These are phyloP conservation scores for Selaginella moellendorffii DNA, from an alignment of 75 land plant genomes.

Conservation along the genomic window DNA sequence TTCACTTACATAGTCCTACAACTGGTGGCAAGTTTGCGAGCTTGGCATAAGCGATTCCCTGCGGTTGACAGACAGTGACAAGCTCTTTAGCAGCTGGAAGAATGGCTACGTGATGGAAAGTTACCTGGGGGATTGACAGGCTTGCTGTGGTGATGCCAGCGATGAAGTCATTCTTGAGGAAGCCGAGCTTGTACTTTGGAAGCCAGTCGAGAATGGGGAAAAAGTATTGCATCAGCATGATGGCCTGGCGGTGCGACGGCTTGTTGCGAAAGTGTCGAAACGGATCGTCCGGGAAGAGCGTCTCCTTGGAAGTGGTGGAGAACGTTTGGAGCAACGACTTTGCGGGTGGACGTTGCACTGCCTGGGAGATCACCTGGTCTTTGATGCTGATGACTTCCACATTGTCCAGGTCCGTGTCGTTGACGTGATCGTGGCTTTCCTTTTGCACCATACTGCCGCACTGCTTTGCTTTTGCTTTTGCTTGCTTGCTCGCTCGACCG, in stretches of 20 bases:
- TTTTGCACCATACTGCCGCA: too few species aligned
- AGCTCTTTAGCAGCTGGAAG: too few species aligned
- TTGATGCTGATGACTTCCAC: too few species aligned
- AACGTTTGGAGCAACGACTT: not conserved
- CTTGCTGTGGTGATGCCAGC: conserved; percentile 2
- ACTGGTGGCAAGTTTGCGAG: conserved; percentile 57
- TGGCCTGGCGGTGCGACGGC: not conserved
- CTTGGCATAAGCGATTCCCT: conserved; percentile 79
- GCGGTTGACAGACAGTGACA: not conserved
- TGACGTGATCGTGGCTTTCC: too few species aligned
- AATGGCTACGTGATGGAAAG: too few species aligned
- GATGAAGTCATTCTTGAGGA: not conserved
- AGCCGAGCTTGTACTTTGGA: not conserved
- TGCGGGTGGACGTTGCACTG: not conserved
- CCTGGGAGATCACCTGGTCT: too few species aligned
- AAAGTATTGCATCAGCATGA: not conserved
- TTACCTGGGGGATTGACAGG: conserved; percentile 6
- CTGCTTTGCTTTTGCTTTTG: too few species aligned
- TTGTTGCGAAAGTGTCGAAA: not conserved
- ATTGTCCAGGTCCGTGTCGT: too few species aligned
- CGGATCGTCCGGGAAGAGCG: conserved; percentile 6
- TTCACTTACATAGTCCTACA: conserved; percentile 82
- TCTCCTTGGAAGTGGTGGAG: not conserved
- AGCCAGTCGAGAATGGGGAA: conserved; percentile 6
- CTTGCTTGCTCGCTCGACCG: too few species aligned